Base-by-base conservation (phyloP, 2,329 filamentous ascomycete species). In the Pseudonectria buxi region DNA sequence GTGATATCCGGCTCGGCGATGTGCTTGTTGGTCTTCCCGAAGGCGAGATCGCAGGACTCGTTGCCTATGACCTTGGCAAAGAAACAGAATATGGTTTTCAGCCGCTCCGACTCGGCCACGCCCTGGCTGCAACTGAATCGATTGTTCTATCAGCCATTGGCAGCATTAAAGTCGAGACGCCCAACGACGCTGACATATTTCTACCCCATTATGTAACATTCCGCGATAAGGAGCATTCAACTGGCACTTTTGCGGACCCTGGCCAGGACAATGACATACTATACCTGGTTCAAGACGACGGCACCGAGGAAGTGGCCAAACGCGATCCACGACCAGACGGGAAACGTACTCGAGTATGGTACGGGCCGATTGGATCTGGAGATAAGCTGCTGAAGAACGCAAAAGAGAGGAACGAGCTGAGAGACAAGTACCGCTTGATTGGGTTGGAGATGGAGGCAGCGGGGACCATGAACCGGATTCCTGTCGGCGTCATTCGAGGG, bases 1-100 rank as follows among this genome's bases (percentile, higher is more conserved):
- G 45, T 3, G 60, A 64, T 39, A 64, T 64, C 10, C 55, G 61
- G 3, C 50, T 64, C n/a, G 61, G 61, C 1, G 57, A 64, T 41
- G 49, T 64, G 0, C 50, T 65, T 5, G 55, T 65, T 2, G 54
- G 46, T 6, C 30, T 58, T 2, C 39, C 52, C 0, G 33, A 49
- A 1, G 44, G 47, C 0, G 47, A 57, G 0, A 48, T 39, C 12
- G 37, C 56, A 1, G 57, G 46, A 0, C 28, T 62, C 0, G 30
- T 63, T 2, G 45, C 56, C 0, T 65, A 63, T 18, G 51, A 57
- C 1, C 33, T 62, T 1, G 61, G 61, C 0, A 62, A 59, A 26
- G 58, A 63, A 13, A 58, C 36, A 2, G 40, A 27, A 0, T 36
- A 51, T 10, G 52, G 49, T 0, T 55, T 62, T 14, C 43, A 56